phyloP scores from a whole-genome alignment of 495 filamentous ascomycete species.

The Aspergillus asperescens region DNA sequence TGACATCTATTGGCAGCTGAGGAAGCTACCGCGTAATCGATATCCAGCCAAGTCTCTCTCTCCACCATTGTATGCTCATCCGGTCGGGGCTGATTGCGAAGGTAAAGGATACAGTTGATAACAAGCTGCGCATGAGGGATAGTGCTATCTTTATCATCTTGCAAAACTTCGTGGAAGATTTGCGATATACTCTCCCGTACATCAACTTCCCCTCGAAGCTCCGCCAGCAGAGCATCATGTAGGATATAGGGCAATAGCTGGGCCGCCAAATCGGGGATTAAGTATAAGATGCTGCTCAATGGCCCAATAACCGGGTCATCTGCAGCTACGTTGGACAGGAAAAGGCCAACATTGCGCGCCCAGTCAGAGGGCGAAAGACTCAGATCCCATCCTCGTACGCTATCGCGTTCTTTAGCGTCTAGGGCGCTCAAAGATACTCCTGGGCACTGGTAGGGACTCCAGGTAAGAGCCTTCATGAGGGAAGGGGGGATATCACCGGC shows the following conservation, averaged over 20 bases:
- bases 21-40: conserved; percentile 69
- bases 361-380: conserved; percentile 43
- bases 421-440: conserved; percentile 12
- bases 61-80: conserved; percentile 72
- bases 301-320: conserved; percentile 62
- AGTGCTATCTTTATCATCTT: conserved; percentile 27
- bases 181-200: conserved; percentile 40
- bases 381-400: conserved; percentile 10
- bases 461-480: conserved; percentile 40
- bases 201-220: conserved; percentile 30
- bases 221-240: conserved; percentile 64
- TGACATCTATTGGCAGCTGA: conserved; percentile 73
- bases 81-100: conserved; percentile 73
- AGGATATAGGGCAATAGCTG: conserved; percentile 72
- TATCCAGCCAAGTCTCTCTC: conserved; percentile 76
- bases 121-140: conserved; percentile 54
- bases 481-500: conserved; percentile 37
- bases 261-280: conserved; percentile 62
- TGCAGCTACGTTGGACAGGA: conserved; percentile 54
- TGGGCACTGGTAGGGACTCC: conserved; percentile 42
- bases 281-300: conserved; percentile 55
- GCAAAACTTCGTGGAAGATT: conserved; percentile 34
- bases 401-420: conserved; percentile 17
- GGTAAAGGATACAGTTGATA: conserved; percentile 77
- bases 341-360: conserved; percentile 58